Conservation (phyloP, 2,329 filamentous ascomycete species). For the Ilyonectria mors-panacis region DNA sequence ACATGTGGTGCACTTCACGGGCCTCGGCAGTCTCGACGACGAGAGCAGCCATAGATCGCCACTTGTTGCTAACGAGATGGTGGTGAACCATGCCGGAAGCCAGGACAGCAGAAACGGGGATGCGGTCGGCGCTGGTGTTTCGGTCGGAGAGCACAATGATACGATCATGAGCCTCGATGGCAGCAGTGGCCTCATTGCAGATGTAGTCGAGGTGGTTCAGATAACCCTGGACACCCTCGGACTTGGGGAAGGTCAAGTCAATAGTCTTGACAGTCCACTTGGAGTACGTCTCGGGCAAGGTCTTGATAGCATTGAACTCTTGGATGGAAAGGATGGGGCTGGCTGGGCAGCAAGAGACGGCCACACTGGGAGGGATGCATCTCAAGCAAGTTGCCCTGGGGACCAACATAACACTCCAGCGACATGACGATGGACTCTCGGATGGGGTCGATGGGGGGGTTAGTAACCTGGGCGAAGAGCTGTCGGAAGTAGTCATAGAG, state of each 20-base stretch:
- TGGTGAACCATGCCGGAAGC: slow-evolving; percentile 96
- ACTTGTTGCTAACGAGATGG: slow-evolving; percentile 95
- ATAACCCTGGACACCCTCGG: slow-evolving; percentile 86
- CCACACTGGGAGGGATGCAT: slow-evolving; percentile 94
- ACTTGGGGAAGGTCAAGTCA: slow-evolving; percentile 94
- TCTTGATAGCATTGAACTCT: slow-evolving; percentile 90
- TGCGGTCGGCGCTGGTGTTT: slow-evolving; percentile 84
- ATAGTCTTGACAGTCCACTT: slow-evolving; percentile 92
- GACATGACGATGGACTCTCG: slow-evolving; percentile 99
- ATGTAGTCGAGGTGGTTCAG: slow-evolving; percentile 90
- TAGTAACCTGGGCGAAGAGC: slow-evolving; percentile 97
- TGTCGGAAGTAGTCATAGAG: slow-evolving; percentile 98
- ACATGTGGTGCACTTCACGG: slow-evolving; percentile 98
- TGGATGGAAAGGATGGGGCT: slow-evolving; percentile 91
- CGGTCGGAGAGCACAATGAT: slow-evolving; percentile 93
- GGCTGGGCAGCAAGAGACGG: slow-evolving; percentile 87
- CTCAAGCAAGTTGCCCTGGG: slow-evolving; percentile 94
- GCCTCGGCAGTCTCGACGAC: slow-evolving; percentile 95
- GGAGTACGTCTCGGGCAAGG: slow-evolving; percentile 79
- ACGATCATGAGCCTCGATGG: slow-evolving; percentile 86
- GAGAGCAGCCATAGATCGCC: slow-evolving; percentile 89
- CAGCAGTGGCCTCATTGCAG: slow-evolving; percentile 86
- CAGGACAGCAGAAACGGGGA: slow-evolving; percentile 87
- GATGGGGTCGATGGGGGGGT: slow-evolving; percentile 97
- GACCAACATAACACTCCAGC: slow-evolving; percentile 94